Base-by-base conservation (phyloP, 306 rosid species). In the Gleditsia sinensis region DNA sequence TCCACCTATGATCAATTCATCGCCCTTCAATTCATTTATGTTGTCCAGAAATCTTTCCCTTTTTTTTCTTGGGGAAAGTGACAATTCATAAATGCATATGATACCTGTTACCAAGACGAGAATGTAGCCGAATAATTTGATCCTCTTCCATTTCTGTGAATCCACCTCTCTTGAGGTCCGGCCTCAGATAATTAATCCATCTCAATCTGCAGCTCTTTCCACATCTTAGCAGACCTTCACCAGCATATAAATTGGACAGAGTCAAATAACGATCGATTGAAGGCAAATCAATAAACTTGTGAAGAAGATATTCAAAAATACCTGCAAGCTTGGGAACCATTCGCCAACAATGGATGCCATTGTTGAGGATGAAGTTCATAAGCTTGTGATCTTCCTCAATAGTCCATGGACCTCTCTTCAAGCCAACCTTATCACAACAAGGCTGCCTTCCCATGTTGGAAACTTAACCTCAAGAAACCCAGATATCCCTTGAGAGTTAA, bases 281-380 rank as follows among this genome's bases (percentile, higher is more conserved):
- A 39, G 1, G 23, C 51, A 81, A 73, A 78, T 28, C 34, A 57
- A 39, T 20, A 11, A 69, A 62, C 8, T 3, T 12, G 17, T 37
- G 48, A 46, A 69, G 33, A 57, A 28, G 20, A 24, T 2, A 2
- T 33, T 3, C 7, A 60, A 28, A 45, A 43, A 20, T 79, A 91
- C 99, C 99, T 80, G 99, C 95, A 83, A 94, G 96, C 83, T 94
- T 92, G 72, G 99, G 99, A 72, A 94, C 97, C 87, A 83, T 81
- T 84, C 99, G 76, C 99, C 99, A 94, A 69, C 99, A 94, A 36
- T 85, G 96, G 57, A 94, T 92, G 6, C 99, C 99, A 85, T 94
- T 94, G 78, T 88, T 87, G 85, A 90, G 96, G 39, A 94, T 94
- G 71, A 94, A 94, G 61, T 79, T 92, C 74, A 92, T 64, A 63